A percentile compares a stretch with the other conserved stretches of the same genome.
Evolutionary conservation across 345 rosid species (phyloP).

Genomic region (Clausena lansium): DNA sequence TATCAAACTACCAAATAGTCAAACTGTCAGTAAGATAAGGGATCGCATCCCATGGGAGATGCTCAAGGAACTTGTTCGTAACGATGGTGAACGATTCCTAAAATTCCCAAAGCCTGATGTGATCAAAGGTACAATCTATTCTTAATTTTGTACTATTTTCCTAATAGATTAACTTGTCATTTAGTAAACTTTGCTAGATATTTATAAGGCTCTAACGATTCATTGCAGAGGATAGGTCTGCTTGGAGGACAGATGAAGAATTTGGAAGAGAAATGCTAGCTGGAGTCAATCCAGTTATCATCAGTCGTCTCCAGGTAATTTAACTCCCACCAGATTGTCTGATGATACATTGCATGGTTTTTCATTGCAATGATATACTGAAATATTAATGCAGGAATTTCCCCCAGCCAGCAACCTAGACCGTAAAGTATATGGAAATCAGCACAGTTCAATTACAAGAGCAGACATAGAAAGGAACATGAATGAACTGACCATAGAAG

Average conservation of each 20-base stretch:
- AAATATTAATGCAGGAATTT: slow-evolving; percentile 48
- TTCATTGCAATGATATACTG: neutral
- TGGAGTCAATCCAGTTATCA: slow-evolving; percentile 61
- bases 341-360: neutral
- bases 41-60: slow-evolving; percentile 79
- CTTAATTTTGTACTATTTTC: neutral
- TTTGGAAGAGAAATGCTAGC: slow-evolving; percentile 73
- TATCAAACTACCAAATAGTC: slow-evolving; percentile 37
- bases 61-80: slow-evolving; percentile 79
- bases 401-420: slow-evolving; percentile 77
- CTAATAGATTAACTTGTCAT: neutral
- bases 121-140: slow-evolving; percentile 56
- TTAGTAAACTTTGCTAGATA: neutral
- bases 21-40: slow-evolving; percentile 43
- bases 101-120: slow-evolving; percentile 83
- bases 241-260: slow-evolving; percentile 77
- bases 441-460: slow-evolving; percentile 50
- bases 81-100: slow-evolving; percentile 66
- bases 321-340: neutral
- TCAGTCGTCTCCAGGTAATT: slow-evolving; percentile 47
- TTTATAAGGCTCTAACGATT: slow-evolving; percentile 10
- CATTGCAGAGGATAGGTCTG: slow-evolving; percentile 47
- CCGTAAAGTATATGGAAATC: slow-evolving; percentile 56
- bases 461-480: slow-evolving; percentile 55
- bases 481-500: slow-evolving; percentile 58